These are phyloP conservation scores for Albatrellus sp. DNA, from an alignment of 1,284 basidiomycete genomes.

Conservation along the genomic window DNA sequence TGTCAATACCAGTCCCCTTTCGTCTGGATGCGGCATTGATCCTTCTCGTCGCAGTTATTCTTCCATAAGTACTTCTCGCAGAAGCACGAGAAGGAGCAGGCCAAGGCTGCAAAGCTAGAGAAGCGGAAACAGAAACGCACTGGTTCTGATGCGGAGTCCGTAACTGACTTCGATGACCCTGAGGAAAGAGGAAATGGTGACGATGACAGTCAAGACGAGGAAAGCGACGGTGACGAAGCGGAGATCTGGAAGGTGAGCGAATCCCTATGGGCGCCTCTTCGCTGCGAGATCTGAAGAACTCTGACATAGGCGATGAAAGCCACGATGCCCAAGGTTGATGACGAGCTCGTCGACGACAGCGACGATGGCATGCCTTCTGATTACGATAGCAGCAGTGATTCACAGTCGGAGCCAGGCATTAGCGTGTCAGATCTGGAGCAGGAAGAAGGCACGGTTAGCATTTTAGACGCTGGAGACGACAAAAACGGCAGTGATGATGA, in stretches of 20 bases:
- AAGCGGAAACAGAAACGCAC: conserved; percentile 27
- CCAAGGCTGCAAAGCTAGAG: conserved; percentile 33
- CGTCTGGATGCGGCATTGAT: not conserved
- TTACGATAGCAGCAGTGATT: conserved; percentile 20
- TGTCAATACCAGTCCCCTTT: conserved; percentile 14
- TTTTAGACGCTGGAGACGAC: conserved; percentile 13
- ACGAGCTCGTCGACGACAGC: conserved; percentile 15
- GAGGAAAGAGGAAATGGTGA: conserved; percentile 23
- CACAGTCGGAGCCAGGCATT: conserved; percentile 1
- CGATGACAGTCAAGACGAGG: conserved; percentile 14
- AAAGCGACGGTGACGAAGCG: conserved; percentile 43
- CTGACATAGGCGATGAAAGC: conserved; percentile 66
- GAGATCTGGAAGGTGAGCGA: conserved; percentile 73
- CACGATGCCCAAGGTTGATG: conserved; percentile 48
- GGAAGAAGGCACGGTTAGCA: conserved; percentile 22
- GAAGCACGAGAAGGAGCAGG: conserved; percentile 41
- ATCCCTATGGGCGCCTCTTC: not conserved
- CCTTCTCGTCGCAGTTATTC: conserved; percentile 36
- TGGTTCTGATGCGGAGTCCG: conserved; percentile 14
- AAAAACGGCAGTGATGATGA: conserved; percentile 17
- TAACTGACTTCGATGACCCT: conserved; percentile 18
- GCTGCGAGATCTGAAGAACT: not conserved
- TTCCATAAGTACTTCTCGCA: conserved; percentile 56
- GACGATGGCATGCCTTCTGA: conserved; percentile 20
- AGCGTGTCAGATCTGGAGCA: conserved; percentile 21